Percentiles rank a stretch among this genome's conserved stretches.
Evolutionary conservation across 1,284 basidiomycete genomes (phyloP).

Genomic region (Cryptococcus sp.): DNA sequence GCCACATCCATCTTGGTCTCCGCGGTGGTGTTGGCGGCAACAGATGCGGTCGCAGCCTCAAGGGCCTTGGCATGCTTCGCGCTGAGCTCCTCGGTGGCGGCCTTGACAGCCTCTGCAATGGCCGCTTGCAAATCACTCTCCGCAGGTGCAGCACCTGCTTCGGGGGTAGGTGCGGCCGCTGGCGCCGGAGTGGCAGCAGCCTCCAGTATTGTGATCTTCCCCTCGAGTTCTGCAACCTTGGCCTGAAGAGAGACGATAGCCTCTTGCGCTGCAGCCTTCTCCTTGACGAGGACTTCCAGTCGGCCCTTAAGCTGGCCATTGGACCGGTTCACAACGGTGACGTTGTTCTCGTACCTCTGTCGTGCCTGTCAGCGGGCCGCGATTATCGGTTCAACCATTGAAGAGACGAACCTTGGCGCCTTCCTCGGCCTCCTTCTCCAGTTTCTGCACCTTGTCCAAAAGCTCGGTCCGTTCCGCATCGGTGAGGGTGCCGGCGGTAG

Average conservation of each 20-base stretch:
- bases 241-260: constrained; percentile 13
- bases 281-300: constrained; percentile 15
- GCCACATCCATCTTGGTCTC: constrained; percentile 4
- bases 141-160: background rate
- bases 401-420: constrained; percentile 18
- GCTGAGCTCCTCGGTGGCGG: constrained; percentile 40
- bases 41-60: constrained; percentile 16
- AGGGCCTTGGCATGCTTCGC: constrained; percentile 29
- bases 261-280: constrained; percentile 14
- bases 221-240: constrained; percentile 29
- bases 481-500: constrained; percentile 1
- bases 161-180: constrained; percentile 1
- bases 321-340: constrained; percentile 37
- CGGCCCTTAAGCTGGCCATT: constrained; percentile 23
- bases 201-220: constrained; percentile 12
- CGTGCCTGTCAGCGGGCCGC: background rate
- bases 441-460: constrained; percentile 14
- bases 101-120: constrained; percentile 41
- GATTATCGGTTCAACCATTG: background rate
- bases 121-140: constrained; percentile 16
- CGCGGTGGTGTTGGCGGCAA: constrained; percentile 4
- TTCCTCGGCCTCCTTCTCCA: constrained; percentile 19
- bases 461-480: constrained; percentile 16
- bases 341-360: constrained; percentile 37
- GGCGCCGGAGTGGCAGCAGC: constrained; percentile 8